Base-by-base conservation (phyloP, 805 yeast species). In the Candida ulmi region DNA sequence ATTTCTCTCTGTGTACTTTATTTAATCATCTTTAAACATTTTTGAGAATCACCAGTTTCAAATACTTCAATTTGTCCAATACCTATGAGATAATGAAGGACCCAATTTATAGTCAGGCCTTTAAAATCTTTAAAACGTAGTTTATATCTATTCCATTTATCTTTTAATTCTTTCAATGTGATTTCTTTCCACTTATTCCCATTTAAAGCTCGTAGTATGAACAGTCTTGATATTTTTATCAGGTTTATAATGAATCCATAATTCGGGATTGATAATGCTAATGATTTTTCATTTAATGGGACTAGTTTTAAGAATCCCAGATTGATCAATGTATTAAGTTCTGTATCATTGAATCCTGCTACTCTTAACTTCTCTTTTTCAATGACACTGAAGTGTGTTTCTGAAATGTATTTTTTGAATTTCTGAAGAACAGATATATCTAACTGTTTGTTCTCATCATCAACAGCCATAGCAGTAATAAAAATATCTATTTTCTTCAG, bases 1-100 rank as follows among this genome's bases (percentile, higher is more conserved):
- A 7, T 9, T 9, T 21, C 9, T 21, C 24, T 21, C 9, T 9
- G 9, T 21, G 24, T 21, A 7, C 24, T 21, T 21, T 9, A 21
- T 21, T 9, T 21, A 5, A 31, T 19, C 21, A 31, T 5, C 13
- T 33, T 33, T 5, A 33, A 3, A 16, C 29, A n/a, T n/a, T 34
- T 41, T 8, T 33, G 28, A 3, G 80, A 80, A 2, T 70, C 74
- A 2, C 75, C 74, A 0, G 82, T 72, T 34, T 66, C 65, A 48
- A 74, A 74, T 8, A 71, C 72, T 47, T 76, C 82, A 3, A 72
- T 53, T 1, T 65, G 50, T 0, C 83, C 83, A 18, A 68, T 57
- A 0, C 83, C 83, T 37, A 68, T 58, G 37, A 76, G 64, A 38
- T 69, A 71, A 15, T 78, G 74, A 12, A 77, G 46, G 2, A 68